These are phyloP conservation scores for Kazachstania africana DNA, from an alignment of 805 yeast species.

Conservation along the genomic window DNA sequence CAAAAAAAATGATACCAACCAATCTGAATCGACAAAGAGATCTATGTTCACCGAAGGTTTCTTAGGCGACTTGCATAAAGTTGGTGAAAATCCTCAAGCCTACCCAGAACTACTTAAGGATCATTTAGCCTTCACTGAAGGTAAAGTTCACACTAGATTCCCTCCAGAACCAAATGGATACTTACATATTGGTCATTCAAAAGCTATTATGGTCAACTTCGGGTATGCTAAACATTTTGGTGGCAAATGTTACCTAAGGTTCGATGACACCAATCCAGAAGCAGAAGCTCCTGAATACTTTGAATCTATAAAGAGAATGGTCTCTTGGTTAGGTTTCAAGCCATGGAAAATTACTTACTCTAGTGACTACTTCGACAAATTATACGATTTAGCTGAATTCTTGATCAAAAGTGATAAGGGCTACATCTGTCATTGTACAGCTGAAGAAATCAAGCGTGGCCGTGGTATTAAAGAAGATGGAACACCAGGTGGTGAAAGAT, in stretches of 20 bases:
- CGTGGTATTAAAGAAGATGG: constrained; percentile 92
- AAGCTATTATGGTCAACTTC: constrained; percentile 94
- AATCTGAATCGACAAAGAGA: constrained; percentile 26
- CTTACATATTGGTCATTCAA: constrained; percentile 95
- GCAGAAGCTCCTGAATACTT: constrained; percentile 93
- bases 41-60: constrained; percentile 94
- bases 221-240: constrained; percentile 86
- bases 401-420: constrained; percentile 63
- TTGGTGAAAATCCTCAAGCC: constrained; percentile 90
- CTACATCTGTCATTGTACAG: constrained; percentile 86
- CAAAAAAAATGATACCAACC: constrained; percentile 14
- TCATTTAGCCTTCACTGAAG: constrained; percentile 68
- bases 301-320: constrained; percentile 71
- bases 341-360: constrained; percentile 96
- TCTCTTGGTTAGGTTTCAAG: constrained; percentile 84
- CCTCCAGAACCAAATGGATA: constrained; percentile 99
- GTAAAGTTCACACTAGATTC: constrained; percentile 83
- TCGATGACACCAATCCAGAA: constrained; percentile 97
- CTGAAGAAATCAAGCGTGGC: constrained; percentile 79
- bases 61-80: constrained; percentile 86
- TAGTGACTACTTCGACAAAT: constrained; percentile 83
- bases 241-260: constrained; percentile 86
- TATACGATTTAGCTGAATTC: constrained; percentile 80
- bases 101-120: constrained; percentile 73
- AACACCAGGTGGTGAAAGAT: constrained; percentile 85